These are phyloP conservation scores for Kurtzmaniella quercitrusa DNA, from an alignment of 1,139 yeast species.

Conservation along the genomic window DNA sequence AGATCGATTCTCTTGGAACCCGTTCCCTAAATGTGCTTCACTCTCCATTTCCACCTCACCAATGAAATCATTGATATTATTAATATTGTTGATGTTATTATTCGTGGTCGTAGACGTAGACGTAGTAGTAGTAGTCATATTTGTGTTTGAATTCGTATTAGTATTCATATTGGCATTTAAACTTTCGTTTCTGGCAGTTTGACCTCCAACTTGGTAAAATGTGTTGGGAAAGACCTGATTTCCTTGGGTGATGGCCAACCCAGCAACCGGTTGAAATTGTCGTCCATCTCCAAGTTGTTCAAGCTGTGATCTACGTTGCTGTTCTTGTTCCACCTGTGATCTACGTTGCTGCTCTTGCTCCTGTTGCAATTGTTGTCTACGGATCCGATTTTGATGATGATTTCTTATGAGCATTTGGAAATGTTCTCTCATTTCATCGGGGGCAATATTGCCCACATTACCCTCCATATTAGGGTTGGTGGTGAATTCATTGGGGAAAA, in stretches of 20 bases:
- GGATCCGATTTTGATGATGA: conserved; percentile 18
- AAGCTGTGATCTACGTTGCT: conserved; percentile 8
- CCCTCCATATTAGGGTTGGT: conserved; percentile 7
- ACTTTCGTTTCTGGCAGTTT: neutral
- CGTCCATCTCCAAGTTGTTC: conserved; percentile 8
- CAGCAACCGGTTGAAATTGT: conserved; percentile 5
- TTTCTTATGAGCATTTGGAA: conserved; percentile 30
- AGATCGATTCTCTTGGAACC: neutral
- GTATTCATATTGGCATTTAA: neutral
- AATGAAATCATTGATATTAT: neutral
- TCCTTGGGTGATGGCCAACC: neutral
- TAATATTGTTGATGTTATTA: neutral
- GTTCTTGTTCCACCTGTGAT: conserved; percentile 9
- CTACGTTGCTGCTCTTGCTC: conserved; percentile 8
- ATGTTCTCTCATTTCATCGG: conserved; percentile 38
- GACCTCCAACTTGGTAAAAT: neutral
- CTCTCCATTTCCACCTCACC: neutral
- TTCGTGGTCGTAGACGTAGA: no score
- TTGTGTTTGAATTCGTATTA: neutral
- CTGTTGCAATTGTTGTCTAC: conserved; percentile 5
- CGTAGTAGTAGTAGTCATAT: no score
- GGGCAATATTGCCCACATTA: conserved; percentile 25
- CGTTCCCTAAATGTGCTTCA: neutral
- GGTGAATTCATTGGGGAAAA: conserved; percentile 4
- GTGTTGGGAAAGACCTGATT: neutral